Percentiles rank a stretch among this genome's conserved stretches.
Evolutionary conservation across 108 stramenopile species (phyloP).

Genomic region (Fistulifera solaris): DNA sequence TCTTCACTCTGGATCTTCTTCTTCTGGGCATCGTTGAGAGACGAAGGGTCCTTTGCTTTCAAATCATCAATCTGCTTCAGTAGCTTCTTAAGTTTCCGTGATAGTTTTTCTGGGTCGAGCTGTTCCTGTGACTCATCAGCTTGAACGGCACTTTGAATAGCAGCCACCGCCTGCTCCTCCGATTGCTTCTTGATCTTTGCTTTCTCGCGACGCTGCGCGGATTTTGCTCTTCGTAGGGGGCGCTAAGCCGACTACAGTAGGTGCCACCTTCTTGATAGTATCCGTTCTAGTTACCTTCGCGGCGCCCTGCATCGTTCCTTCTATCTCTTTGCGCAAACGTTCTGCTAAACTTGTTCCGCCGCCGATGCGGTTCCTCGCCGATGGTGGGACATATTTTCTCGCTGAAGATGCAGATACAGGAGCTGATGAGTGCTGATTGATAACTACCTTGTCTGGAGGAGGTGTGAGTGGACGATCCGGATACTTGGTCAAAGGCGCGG

Average conservation of each 20-base stretch:
- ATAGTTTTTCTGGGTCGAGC: slow-evolving; percentile 66
- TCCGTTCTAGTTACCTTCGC: slow-evolving; percentile 15
- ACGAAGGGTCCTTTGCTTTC: slow-evolving; percentile 46
- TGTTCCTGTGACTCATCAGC: slow-evolving; percentile 6
- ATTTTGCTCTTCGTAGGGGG: slow-evolving; percentile 59
- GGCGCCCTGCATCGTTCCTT: slow-evolving; percentile 46
- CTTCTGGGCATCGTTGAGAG: slow-evolving; percentile 1
- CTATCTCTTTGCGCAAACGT: slow-evolving; percentile 71
- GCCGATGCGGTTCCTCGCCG: slow-evolving; percentile 36
- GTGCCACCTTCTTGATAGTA: slow-evolving; percentile 22
- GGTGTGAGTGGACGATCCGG: slow-evolving; percentile 87
- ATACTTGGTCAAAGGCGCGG: slow-evolving; percentile 42
- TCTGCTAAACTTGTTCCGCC: slow-evolving; percentile 66
- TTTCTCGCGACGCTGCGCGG: slow-evolving; percentile 62
- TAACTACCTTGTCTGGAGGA: neutral
- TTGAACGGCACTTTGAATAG: slow-evolving; percentile 19
- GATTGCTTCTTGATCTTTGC: slow-evolving; percentile 37
- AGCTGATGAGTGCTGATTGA: slow-evolving; percentile 4
- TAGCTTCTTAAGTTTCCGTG: slow-evolving; percentile 69
- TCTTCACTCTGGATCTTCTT: neutral
- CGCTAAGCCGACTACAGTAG: slow-evolving; percentile 40
- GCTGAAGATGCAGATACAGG: slow-evolving; percentile 21
- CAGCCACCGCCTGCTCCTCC: slow-evolving; percentile 37
- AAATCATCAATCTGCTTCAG: slow-evolving; percentile 81
- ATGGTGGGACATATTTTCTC: slow-evolving; percentile 69